These are phyloP conservation scores for Aspergillus sp. DNA, from an alignment of 2,329 filamentous ascomycete species.

Conservation along the genomic window DNA sequence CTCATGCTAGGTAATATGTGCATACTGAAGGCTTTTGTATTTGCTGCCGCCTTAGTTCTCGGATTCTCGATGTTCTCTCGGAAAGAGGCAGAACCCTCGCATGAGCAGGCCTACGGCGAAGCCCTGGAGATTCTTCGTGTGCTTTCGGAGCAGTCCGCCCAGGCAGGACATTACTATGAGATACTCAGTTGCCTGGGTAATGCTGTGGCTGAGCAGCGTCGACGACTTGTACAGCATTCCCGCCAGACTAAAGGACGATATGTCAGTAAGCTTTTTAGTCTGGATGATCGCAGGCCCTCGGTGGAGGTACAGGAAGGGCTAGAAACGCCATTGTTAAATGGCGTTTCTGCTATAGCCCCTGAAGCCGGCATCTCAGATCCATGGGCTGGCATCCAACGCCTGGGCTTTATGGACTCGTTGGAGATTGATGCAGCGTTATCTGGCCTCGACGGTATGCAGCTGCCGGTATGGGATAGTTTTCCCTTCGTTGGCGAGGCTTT, in stretches of 20 bases:
- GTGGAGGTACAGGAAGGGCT: slow-evolving; percentile 12
- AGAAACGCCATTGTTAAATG: slow-evolving; percentile 3
- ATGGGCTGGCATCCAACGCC: slow-evolving; percentile 14
- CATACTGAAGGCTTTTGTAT: slow-evolving; percentile 59
- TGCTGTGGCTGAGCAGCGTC: slow-evolving; percentile 49
- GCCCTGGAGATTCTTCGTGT: slow-evolving; percentile 54
- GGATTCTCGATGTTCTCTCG: slow-evolving; percentile 60
- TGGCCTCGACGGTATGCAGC: slow-evolving; percentile 38
- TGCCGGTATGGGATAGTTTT: slow-evolving; percentile 40
- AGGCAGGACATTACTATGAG: slow-evolving; percentile 60
- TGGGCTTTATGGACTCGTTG: slow-evolving; percentile 16
- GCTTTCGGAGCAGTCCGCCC: slow-evolving; percentile 54
- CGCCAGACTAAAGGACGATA: slow-evolving; percentile 35
- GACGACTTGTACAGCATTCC: slow-evolving; percentile 30
- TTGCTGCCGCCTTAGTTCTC: slow-evolving; percentile 59
- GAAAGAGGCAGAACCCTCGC: slow-evolving; percentile 43
- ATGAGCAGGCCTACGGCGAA: slow-evolving; percentile 50
- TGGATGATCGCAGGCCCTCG: slow-evolving; percentile 24
- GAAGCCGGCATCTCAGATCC: slow-evolving; percentile 18
- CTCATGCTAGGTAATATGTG: slow-evolving; percentile 59
- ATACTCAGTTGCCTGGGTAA: slow-evolving; percentile 54
- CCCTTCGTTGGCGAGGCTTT: slow-evolving; percentile 31
- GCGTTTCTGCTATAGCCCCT: slow-evolving; percentile 2
- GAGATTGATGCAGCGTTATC: slow-evolving; percentile 25
- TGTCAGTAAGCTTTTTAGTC: slow-evolving; percentile 40